Evolutionary conservation across 768 basidiomycete species (phyloP).

Genomic region (Tremella yokohamensis): DNA sequence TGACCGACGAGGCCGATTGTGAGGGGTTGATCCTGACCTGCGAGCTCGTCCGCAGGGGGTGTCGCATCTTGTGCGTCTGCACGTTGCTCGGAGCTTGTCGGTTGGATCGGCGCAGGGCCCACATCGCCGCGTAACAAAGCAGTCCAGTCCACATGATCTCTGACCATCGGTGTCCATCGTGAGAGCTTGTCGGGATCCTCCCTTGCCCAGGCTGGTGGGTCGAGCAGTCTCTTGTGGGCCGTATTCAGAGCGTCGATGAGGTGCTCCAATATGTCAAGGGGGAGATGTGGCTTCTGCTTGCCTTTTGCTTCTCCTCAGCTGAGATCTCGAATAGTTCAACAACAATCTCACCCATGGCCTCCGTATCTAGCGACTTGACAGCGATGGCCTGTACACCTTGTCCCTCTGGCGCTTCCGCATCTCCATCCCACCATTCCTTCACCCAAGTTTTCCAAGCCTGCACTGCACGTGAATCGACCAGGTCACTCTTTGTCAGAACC

Average conservation of each 20-base stretch:
- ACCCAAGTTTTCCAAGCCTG: slow-evolving; percentile 46
- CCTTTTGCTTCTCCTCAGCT: slow-evolving; percentile 17
- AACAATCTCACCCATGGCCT: slow-evolving; percentile 6
- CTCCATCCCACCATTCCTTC: slow-evolving; percentile 54
- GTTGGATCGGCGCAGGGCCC: not conserved
- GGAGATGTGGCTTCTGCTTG: slow-evolving; percentile 63
- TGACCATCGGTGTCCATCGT: slow-evolving; percentile 66
- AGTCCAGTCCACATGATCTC: slow-evolving; percentile 70
- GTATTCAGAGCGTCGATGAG: slow-evolving; percentile 65
- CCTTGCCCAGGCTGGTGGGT: slow-evolving; percentile 63
- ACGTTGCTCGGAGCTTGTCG: not conserved
- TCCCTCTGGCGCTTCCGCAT: slow-evolving; percentile 47
- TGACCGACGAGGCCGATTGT: slow-evolving; percentile 88
- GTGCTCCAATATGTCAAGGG: slow-evolving; percentile 61
- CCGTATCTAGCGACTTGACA: slow-evolving; percentile 20
- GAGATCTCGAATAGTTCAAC: slow-evolving; percentile 15
- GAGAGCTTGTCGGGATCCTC: slow-evolving; percentile 56
- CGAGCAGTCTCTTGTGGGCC: slow-evolving; percentile 65
- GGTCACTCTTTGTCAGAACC: slow-evolving; percentile 76
- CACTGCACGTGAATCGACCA: slow-evolving; percentile 63
- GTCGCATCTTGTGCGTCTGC: not conserved
- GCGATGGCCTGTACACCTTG: slow-evolving; percentile 16
- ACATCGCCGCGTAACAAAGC: slow-evolving; percentile 24
- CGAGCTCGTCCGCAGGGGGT: slow-evolving; percentile 14
- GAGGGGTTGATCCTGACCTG: slow-evolving; percentile 51